These are phyloP conservation scores for Periconia sp. DNA, from an alignment of 2,329 filamentous ascomycete species.

Conservation along the genomic window DNA sequence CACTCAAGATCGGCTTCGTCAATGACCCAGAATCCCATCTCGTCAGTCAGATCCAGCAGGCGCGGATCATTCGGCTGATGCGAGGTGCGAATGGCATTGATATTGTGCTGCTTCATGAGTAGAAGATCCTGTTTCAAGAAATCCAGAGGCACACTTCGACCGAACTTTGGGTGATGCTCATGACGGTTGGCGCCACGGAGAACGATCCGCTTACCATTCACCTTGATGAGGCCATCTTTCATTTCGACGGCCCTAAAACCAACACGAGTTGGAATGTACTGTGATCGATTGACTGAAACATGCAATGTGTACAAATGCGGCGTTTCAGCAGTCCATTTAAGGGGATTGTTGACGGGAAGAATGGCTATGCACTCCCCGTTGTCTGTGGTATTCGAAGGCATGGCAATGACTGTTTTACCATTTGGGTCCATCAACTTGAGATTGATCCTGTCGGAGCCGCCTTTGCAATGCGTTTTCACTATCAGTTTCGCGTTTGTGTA, in stretches of 20 bases:
- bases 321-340: slow-evolving; percentile 70
- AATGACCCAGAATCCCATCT: slow-evolving; percentile 68
- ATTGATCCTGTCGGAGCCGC: slow-evolving; percentile 42
- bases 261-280: slow-evolving; percentile 55
- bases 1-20: slow-evolving; percentile 56
- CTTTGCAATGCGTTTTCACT: slow-evolving; percentile 47
- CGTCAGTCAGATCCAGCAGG: slow-evolving; percentile 63
- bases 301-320: slow-evolving; percentile 62
- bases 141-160: slow-evolving; percentile 64
- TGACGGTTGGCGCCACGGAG: slow-evolving; percentile 69
- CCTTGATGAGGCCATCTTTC: slow-evolving; percentile 60
- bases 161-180: slow-evolving; percentile 67
- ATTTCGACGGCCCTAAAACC: slow-evolving; percentile 68
- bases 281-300: slow-evolving; percentile 44
- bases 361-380: neutral
- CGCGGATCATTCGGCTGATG: slow-evolving; percentile 68
- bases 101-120: slow-evolving; percentile 70
- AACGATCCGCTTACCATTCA: slow-evolving; percentile 64
- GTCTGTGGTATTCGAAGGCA: slow-evolving; percentile 5
- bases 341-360: slow-evolving; percentile 50
- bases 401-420: slow-evolving; percentile 14
- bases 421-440: slow-evolving; percentile 51
- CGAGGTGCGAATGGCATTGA: slow-evolving; percentile 69
- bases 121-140: slow-evolving; percentile 64
- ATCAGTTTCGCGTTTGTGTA: slow-evolving; percentile 56